Percentiles rank a stretch among this genome's conserved stretches.
Conservation (phyloP, 345 rosid species). For the Gossypium rotundifolium region DNA sequence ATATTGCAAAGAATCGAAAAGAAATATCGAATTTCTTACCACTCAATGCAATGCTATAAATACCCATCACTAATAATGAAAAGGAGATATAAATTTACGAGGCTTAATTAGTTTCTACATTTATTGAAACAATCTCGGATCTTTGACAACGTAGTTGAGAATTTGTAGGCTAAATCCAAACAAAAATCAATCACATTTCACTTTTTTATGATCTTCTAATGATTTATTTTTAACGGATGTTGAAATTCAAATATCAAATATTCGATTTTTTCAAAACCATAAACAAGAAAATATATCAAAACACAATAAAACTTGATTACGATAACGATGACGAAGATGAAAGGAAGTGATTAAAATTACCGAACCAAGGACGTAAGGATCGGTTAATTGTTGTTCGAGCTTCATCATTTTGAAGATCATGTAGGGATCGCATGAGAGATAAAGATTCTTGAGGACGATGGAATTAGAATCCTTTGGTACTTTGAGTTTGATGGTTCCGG, state of each 20-base stretch:
- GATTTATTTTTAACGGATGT: background rate
- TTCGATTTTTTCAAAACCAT: too few relatives aligned
- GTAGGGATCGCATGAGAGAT: slow-evolving; percentile 61
- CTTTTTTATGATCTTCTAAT: background rate
- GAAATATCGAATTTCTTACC: too few relatives aligned
- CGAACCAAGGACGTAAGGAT: slow-evolving; percentile 27
- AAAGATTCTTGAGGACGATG: slow-evolving; percentile 52
- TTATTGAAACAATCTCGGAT: background rate
- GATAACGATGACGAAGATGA: background rate
- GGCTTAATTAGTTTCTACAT: background rate
- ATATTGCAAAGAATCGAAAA: too few relatives aligned
- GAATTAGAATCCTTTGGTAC: slow-evolving; percentile 18
- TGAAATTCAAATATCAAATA: too few relatives aligned
- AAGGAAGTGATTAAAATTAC: slow-evolving; percentile 13
- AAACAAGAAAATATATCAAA: background rate
- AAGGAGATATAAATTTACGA: background rate
- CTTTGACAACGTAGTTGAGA: background rate
- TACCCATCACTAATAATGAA: background rate
- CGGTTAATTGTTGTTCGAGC: slow-evolving; percentile 10
- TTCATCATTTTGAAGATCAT: slow-evolving; percentile 36
- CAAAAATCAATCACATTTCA: background rate
- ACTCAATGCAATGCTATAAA: too few relatives aligned
- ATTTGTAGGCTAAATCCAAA: background rate
- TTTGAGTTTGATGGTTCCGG: slow-evolving; percentile 22
- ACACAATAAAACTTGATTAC: background rate